These are phyloP conservation scores for Flaveria ramosissima DNA, from an alignment of 129 eudicot genomes.

Conservation along the genomic window DNA sequence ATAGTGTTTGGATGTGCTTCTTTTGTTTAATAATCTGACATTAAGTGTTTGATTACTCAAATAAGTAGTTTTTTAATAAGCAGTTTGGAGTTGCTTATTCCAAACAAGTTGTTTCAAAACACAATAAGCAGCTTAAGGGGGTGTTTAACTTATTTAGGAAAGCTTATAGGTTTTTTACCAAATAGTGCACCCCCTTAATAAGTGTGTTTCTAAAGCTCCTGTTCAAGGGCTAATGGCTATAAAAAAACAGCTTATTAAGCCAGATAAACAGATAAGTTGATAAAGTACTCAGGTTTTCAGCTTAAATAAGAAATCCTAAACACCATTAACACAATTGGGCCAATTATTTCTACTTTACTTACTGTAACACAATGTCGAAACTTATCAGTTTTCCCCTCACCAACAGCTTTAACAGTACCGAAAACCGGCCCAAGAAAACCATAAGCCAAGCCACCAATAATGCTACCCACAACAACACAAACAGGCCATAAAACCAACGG, in stretches of 20 bases:
- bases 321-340: neutral
- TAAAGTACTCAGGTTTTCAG: neutral
- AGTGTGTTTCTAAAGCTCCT: neutral
- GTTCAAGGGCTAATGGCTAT: neutral
- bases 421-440: conserved; percentile 84
- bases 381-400: conserved; percentile 71
- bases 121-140: too few species aligned
- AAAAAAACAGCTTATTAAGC: neutral
- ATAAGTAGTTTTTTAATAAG: neutral
- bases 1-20: neutral
- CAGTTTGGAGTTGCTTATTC: neutral
- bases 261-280: neutral
- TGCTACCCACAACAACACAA: conserved; percentile 52
- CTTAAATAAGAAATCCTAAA: neutral
- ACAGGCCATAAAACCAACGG: conserved; percentile 69
- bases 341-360: conserved; percentile 36
- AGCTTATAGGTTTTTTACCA: too few species aligned
- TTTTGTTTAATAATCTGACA: neutral
- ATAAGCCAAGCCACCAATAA: conserved; percentile 75
- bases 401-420: conserved; percentile 88
- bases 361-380: conserved; percentile 61
- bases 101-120: neutral
- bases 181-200: neutral
- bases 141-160: too few species aligned
- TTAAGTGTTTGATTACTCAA: neutral